Evolutionary conservation across 2,329 filamentous ascomycete species (phyloP).

Genomic region (Aspergillus sp.): DNA sequence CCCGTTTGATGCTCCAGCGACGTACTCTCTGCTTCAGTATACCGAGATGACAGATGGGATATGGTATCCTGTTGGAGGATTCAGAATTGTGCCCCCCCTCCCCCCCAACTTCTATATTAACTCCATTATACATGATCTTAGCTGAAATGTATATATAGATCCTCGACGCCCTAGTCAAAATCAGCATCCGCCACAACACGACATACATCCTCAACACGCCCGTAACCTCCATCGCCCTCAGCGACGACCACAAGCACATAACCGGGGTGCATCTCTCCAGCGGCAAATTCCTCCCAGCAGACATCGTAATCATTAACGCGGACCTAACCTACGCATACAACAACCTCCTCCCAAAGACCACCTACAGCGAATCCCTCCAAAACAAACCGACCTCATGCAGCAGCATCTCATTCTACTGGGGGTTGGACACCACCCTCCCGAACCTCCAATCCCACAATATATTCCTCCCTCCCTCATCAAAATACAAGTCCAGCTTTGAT

Average conservation of each 20-base stretch:
- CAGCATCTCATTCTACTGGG: constrained; percentile 75
- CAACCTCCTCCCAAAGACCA: constrained; percentile 59
- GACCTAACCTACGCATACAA: constrained; percentile 75
- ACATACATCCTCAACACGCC: constrained; percentile 62
- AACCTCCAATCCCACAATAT: constrained; percentile 73
- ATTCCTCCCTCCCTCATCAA: constrained; percentile 64
- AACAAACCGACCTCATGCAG: constrained; percentile 59
- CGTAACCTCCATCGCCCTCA: constrained; percentile 59
- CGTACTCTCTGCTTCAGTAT: constrained; percentile 73
- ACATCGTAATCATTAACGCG: constrained; percentile 70
- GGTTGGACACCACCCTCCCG: constrained; percentile 48
- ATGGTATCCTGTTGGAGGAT: constrained; percentile 67
- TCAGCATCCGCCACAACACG: constrained; percentile 65
- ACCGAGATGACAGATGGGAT: constrained; percentile 75
- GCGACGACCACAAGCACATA: constrained; percentile 37
- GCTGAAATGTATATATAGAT: constrained; percentile 39
- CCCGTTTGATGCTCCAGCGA: constrained; percentile 73
- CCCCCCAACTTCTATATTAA: no score
- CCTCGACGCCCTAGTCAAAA: constrained; percentile 63
- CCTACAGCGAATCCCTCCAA: constrained; percentile 32
- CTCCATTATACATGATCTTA: constrained; percentile 15
- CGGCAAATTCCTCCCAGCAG: constrained; percentile 58
- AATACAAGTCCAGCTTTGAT: constrained; percentile 73
- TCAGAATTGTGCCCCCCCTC: constrained; percentile 51
- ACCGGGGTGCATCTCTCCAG: background rate